phyloP scores from a whole-genome alignment of 495 filamentous ascomycete genomes.

The Penicillium ochrochloron region DNA sequence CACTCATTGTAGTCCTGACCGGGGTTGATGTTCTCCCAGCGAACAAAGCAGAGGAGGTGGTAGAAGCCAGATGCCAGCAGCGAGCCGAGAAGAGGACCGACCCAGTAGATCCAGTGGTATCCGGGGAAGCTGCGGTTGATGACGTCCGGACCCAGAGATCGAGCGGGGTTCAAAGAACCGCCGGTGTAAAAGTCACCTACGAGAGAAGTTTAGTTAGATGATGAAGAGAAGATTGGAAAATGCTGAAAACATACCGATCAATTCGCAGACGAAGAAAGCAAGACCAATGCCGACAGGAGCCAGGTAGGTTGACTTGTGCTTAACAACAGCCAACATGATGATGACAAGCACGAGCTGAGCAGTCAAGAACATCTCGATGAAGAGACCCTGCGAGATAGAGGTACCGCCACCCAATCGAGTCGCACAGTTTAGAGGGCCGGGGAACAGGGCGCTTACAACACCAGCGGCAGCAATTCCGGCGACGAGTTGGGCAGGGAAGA shows the following conservation, averaged over 20 bases:
- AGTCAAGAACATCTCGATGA: conserved; percentile 84
- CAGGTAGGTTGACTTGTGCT: conserved; percentile 77
- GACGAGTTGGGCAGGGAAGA: conserved; percentile 60
- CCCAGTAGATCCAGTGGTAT: conserved; percentile 62
- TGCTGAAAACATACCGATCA: conserved; percentile 61
- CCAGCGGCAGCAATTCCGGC: conserved; percentile 64
- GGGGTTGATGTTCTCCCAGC: conserved; percentile 80
- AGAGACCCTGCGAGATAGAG: conserved; percentile 66
- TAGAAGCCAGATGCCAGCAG: conserved; percentile 72
- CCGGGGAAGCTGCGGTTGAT: conserved; percentile 65
- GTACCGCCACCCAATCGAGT: conserved; percentile 63
- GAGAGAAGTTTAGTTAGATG: neutral
- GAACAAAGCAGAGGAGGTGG: conserved; percentile 64
- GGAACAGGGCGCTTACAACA: conserved; percentile 65
- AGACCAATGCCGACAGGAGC: conserved; percentile 81
- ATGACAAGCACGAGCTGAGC: conserved; percentile 77
- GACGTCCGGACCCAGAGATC: conserved; percentile 72
- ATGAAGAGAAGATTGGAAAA: too few species aligned
- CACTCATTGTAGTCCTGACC: conserved; percentile 64
- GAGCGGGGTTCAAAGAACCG: conserved; percentile 72
- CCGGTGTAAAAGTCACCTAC: conserved; percentile 73
- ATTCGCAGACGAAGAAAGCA: conserved; percentile 69
- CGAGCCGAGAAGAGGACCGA: conserved; percentile 69
- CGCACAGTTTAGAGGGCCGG: conserved; percentile 61
- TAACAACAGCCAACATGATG: conserved; percentile 83